Percentiles rank a stretch among this genome's conserved stretches.
These are phyloP conservation scores for Candida tibetensis DNA, from an alignment of 805 yeast genomes.

Conservation along the genomic window DNA sequence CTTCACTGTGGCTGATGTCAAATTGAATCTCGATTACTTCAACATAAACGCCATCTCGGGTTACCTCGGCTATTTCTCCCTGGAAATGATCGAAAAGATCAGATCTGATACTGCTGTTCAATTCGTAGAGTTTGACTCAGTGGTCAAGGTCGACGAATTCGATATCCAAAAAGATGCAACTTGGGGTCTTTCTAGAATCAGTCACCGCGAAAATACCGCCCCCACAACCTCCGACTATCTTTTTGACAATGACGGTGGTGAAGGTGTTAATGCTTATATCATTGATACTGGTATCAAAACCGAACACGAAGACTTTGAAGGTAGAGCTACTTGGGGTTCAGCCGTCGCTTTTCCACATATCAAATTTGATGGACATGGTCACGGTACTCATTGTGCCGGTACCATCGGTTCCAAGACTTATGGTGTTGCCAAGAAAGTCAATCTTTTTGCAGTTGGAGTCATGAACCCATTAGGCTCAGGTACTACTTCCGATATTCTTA, in stretches of 20 bases:
- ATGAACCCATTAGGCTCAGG: constrained; percentile 41
- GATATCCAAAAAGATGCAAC: constrained; percentile 38
- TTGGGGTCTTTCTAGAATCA: constrained; percentile 41
- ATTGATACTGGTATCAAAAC: constrained; percentile 77
- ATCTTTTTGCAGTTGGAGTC: constrained; percentile 41
- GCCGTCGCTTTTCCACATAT: constrained; percentile 45
- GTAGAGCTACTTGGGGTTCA: constrained; percentile 54
- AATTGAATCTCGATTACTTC: constrained; percentile 14
- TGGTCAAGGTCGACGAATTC: constrained; percentile 19
- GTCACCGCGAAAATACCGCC: constrained; percentile 28
- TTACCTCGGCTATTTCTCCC: constrained; percentile 20
- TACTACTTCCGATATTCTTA: constrained; percentile 40
- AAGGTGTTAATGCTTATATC: constrained; percentile 67
- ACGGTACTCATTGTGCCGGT: constrained; percentile 95
- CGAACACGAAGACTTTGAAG: constrained; percentile 61
- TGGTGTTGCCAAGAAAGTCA: constrained; percentile 74
- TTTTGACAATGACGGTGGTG: constrained; percentile 43
- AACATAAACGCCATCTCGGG: constrained; percentile 14
- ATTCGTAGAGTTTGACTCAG: constrained; percentile 23
- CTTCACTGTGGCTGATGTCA: not conserved
- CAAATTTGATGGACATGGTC: constrained; percentile 69
- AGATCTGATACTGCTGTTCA: constrained; percentile 14
- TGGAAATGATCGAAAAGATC: constrained; percentile 14
- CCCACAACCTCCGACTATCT: constrained; percentile 33
- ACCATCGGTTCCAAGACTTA: constrained; percentile 72